A percentile compares a stretch with the other conserved stretches of the same genome.
Evolutionary conservation across 1,139 yeast species (phyloP).

Genomic region (Torulaspora pretoriensis): DNA sequence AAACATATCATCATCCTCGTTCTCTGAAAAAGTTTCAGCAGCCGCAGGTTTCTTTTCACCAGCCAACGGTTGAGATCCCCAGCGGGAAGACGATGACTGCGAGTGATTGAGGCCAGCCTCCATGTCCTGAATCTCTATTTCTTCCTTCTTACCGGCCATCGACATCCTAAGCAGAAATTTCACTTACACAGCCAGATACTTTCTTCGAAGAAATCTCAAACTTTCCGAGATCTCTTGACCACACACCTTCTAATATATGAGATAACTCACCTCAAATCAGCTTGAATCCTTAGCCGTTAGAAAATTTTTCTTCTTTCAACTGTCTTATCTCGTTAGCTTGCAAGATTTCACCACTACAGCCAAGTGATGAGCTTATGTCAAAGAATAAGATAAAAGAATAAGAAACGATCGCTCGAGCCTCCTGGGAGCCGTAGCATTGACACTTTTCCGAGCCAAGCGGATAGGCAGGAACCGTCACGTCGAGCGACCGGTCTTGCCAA

Average conservation of each 20-base stretch:
- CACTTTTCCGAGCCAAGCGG: background rate
- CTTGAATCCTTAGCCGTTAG: background rate
- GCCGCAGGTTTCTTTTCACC: constrained; percentile 11
- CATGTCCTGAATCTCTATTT: constrained; percentile 7
- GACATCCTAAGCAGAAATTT: background rate
- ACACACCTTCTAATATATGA: background rate
- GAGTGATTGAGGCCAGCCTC: constrained; percentile 9
- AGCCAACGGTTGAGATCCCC: background rate
- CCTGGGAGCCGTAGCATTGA: background rate
- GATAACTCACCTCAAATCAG: background rate
- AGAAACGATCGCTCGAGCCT: background rate
- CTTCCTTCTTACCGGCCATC: constrained; percentile 4
- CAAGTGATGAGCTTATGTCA: constrained; percentile 4
- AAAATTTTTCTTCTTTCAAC: background rate
- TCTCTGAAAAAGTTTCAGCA: constrained; percentile 8
- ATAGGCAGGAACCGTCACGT: background rate
- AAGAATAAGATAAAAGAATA: background rate
- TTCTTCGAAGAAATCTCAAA: background rate
- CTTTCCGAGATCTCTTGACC: background rate
- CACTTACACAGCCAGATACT: background rate
- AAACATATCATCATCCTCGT: constrained; percentile 10
- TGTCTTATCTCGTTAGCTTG: background rate
- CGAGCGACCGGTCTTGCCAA: too few relatives aligned
- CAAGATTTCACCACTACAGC: constrained; percentile 1
- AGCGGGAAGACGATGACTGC: constrained; percentile 8